A percentile compares a stretch with the other conserved stretches of the same genome.
phyloP scores from a whole-genome alignment of 2,329 filamentous ascomycete species.

The Claviceps fusiformis region DNA sequence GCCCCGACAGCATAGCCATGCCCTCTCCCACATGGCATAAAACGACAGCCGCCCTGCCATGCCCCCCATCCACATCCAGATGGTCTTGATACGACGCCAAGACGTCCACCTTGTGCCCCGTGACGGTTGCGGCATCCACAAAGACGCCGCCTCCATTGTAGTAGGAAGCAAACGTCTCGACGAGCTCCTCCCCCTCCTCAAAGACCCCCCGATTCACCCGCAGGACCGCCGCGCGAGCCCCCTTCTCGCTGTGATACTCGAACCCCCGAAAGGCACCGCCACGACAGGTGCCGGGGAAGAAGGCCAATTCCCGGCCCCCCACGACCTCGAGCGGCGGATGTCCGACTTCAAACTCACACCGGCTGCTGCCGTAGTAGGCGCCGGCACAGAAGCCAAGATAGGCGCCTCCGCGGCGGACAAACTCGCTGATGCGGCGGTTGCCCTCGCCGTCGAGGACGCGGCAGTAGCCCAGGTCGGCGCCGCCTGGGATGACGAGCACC shows the following conservation, averaged over 20 bases:
- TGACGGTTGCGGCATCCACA: slow-evolving; percentile 56
- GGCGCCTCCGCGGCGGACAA: slow-evolving; percentile 68
- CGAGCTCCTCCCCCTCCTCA: slow-evolving; percentile 34
- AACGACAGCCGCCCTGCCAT: slow-evolving; percentile 63
- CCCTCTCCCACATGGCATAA: slow-evolving; percentile 76
- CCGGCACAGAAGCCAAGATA: slow-evolving; percentile 92
- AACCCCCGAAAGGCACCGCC: slow-evolving; percentile 84
- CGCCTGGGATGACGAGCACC: slow-evolving; percentile 81
- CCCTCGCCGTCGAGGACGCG: slow-evolving; percentile 75
- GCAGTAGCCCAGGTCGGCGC: slow-evolving; percentile 88
- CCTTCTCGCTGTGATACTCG: slow-evolving; percentile 75
- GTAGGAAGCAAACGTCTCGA: slow-evolving; percentile 59
- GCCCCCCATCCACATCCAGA: slow-evolving; percentile 62
- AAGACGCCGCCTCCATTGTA: slow-evolving; percentile 95
- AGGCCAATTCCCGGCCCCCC: slow-evolving; percentile 69
- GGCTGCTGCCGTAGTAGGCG: slow-evolving; percentile 71
- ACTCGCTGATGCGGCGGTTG: slow-evolving; percentile 73
- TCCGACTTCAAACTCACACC: slow-evolving; percentile 87
- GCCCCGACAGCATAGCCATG: slow-evolving; percentile 65
- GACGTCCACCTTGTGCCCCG: slow-evolving; percentile 57
- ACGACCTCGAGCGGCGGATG: slow-evolving; percentile 67
- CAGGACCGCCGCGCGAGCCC: slow-evolving; percentile 60
- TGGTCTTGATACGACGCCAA: slow-evolving; percentile 67
- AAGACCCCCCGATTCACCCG: slow-evolving; percentile 50
- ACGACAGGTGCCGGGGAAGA: slow-evolving; percentile 77